Evolutionary conservation across 192 early-diverging fungal genomes (phyloP).

Genomic region (Lobosporangium transversale): DNA sequence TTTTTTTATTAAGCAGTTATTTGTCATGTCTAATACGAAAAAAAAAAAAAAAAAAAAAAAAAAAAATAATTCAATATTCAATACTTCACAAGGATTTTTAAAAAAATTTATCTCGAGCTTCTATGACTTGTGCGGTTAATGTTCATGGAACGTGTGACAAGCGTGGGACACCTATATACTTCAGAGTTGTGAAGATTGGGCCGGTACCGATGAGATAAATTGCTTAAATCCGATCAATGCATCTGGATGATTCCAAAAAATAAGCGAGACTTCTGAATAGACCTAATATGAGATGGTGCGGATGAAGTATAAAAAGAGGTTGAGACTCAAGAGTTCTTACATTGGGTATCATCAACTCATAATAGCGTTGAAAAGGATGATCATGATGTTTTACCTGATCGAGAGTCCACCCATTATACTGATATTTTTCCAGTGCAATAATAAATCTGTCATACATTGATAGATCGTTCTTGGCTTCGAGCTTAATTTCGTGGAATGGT

Average conservation of each 20-base stretch:
- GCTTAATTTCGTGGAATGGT: slow-evolving; percentile 3
- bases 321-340: too few relatives aligned
- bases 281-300: too few relatives aligned
- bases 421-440: slow-evolving; percentile 50
- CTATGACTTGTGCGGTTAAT: too few relatives aligned
- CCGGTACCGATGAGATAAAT: slow-evolving; percentile 36
- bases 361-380: neutral
- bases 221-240: slow-evolving; percentile 44
- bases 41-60: too few relatives aligned
- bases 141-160: too few relatives aligned
- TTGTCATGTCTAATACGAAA: too few relatives aligned
- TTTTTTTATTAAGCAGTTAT: too few relatives aligned
- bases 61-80: too few relatives aligned
- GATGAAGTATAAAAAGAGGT: too few relatives aligned
- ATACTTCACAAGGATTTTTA: too few relatives aligned
- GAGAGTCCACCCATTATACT: slow-evolving; percentile 48
- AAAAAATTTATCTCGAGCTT: too few relatives aligned
- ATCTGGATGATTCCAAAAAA: slow-evolving; percentile 54
- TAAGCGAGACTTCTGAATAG: slow-evolving; percentile 50
- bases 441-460: slow-evolving; percentile 53
- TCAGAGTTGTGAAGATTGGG: slow-evolving; percentile 11
- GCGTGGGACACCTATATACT: too few relatives aligned
- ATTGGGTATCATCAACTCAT: neutral
- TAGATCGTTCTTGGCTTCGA: slow-evolving; percentile 38
- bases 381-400: slow-evolving; percentile 22